Evolutionary conservation across 2,329 filamentous ascomycete genomes (phyloP), one percentile per base, ranked within the genome.

Genomic region (Penicillium hordei): DNA sequence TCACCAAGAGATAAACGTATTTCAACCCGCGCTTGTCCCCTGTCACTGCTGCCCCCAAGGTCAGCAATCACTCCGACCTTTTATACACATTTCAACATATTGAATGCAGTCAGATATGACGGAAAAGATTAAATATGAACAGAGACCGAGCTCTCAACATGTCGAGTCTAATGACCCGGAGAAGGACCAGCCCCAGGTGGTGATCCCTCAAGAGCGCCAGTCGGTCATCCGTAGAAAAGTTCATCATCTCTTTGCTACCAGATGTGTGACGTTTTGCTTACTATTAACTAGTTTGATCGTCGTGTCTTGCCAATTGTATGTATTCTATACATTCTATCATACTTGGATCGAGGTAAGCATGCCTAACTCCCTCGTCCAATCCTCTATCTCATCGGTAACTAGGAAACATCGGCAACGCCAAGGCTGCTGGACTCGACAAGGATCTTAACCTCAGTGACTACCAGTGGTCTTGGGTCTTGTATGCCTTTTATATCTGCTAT

Each of bases 401-500:
- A 45, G 61, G 62, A 38, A 60, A 64, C 51, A 68, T 68, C 19
- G 66, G 67, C 10, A 69, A 69, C 48, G 67, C 67, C 19, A 68
- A 70, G 40, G 60, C 65, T 1, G 67, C 64, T 0, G 68, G 68
- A 17, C 55, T 68, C 4, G 59, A 61, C 17, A 58, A 48, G 1
- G 65, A 66, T 51, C 60, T 70, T 7, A 38, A 59, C 1, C 55
- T 68, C 4, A 52, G 45, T 43, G 60, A 61, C 25, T 48, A 53
- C 1, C 62, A 69, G 42, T 69, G 65, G 64, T 58, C 65, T 1
- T 69, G 66, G 67, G 61, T 68, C 0, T 43, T 69, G n/a, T 62
- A 66, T 42, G 57, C 64, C 0, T 68, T 69, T 21, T 68, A 69
- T 39, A 67, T 68, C 17, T 65, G 55, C 38, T 69, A 68, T 23